A percentile compares a stretch with the other conserved stretches of the same genome.
Conservation (phyloP, 305 asterid genomes). For the Ilex paraguariensis region DNA sequence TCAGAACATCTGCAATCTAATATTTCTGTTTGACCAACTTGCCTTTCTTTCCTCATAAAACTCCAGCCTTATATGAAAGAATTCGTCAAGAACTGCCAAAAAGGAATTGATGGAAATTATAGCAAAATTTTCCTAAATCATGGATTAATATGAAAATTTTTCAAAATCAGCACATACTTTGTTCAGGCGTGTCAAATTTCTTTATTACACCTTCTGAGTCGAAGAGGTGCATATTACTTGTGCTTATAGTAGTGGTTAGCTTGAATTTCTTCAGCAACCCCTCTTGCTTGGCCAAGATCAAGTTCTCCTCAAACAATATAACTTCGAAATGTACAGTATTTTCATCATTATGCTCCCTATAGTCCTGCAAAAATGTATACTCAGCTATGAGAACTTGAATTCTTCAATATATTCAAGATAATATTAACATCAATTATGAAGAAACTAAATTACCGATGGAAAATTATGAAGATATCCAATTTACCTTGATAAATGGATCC, state of each 20-base stretch:
- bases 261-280: slow-evolving; percentile 70
- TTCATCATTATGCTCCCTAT: slow-evolving; percentile 61
- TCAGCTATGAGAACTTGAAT: slow-evolving; percentile 9
- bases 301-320: slow-evolving; percentile 45
- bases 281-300: slow-evolving; percentile 59
- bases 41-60: slow-evolving; percentile 80
- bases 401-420: not conserved
- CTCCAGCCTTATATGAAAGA: slow-evolving; percentile 68
- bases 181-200: slow-evolving; percentile 91
- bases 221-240: slow-evolving; percentile 89
- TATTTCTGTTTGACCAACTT: slow-evolving; percentile 16
- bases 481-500: slow-evolving; percentile 84
- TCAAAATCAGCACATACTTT: slow-evolving; percentile 41
- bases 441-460: not conserved
- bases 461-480: too few relatives aligned
- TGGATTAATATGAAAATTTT: not conserved
- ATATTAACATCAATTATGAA: not conserved
- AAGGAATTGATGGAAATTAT: not conserved
- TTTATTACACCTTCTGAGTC: slow-evolving; percentile 73
- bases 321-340: slow-evolving; percentile 62
- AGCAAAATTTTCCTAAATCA: not conserved
- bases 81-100: slow-evolving; percentile 87
- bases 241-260: slow-evolving; percentile 63
- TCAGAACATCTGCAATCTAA: not conserved
- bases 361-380: slow-evolving; percentile 32